Conservation (phyloP, 331 rosid species). For the Stylosanthes scabra region DNA sequence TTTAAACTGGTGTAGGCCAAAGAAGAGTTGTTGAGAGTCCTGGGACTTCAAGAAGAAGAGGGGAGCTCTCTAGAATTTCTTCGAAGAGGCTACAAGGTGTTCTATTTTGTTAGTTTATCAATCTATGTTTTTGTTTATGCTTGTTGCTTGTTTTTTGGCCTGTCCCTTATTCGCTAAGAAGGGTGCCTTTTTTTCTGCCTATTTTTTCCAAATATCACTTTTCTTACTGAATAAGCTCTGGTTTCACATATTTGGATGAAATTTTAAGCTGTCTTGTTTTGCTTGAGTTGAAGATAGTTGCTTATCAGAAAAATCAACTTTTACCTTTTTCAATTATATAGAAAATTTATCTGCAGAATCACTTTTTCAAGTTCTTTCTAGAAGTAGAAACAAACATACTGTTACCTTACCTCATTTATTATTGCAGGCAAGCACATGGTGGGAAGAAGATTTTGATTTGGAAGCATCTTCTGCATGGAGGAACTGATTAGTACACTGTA, state of each 20-base stretch:
- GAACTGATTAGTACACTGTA: slow-evolving; percentile 47
- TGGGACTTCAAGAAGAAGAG: slow-evolving; percentile 90
- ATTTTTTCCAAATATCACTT: too few species aligned
- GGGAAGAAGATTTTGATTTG: slow-evolving; percentile 89
- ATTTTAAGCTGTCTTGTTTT: too few species aligned
- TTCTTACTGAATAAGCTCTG: too few species aligned
- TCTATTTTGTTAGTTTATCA: slow-evolving; percentile 26
- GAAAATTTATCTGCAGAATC: too few species aligned
- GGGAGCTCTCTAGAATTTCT: slow-evolving; percentile 97
- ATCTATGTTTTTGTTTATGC: slow-evolving; percentile 36
- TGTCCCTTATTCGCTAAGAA: slow-evolving; percentile 6
- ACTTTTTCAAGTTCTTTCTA: too few species aligned
- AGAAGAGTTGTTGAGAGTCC: slow-evolving; percentile 90
- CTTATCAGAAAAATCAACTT: too few species aligned
- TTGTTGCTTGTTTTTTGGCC: slow-evolving; percentile 4
- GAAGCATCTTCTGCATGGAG: slow-evolving; percentile 95
- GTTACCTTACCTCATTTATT: slow-evolving; percentile 31
- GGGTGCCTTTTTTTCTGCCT: too few species aligned
- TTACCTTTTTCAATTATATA: too few species aligned
- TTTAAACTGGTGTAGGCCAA: slow-evolving; percentile 66
- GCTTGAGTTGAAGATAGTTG: slow-evolving; percentile 1
- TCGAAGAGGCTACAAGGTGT: slow-evolving; percentile 97
- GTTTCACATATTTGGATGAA: too few species aligned
- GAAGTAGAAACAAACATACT: not conserved
- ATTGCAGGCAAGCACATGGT: slow-evolving; percentile 84